Evolutionary conservation across 1,139 yeast genomes (phyloP).

Genomic region (Protomyces inundatus): DNA sequence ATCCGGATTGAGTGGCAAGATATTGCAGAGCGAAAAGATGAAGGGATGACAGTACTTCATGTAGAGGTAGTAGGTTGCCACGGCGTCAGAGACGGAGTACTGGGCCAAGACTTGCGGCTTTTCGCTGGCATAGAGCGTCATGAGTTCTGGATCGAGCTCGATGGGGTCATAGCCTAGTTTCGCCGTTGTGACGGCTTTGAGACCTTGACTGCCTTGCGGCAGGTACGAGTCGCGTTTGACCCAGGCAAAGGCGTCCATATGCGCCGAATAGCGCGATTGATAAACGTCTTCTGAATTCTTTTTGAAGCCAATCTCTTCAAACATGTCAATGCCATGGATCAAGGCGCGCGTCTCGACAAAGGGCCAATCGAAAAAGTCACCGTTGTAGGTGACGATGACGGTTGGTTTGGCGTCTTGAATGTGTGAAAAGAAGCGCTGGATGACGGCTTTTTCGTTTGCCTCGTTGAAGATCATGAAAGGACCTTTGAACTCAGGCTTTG

Average conservation of each 20-base stretch:
- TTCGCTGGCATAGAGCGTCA: constrained; percentile 93
- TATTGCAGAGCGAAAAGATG: constrained; percentile 89
- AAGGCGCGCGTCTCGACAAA: constrained; percentile 85
- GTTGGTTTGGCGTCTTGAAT: constrained; percentile 84
- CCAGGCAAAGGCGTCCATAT: constrained; percentile 98
- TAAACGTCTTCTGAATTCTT: constrained; percentile 87
- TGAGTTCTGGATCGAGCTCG: constrained; percentile 92
- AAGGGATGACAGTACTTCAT: constrained; percentile 97
- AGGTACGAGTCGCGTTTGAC: constrained; percentile 96
- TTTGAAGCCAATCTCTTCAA: constrained; percentile 89
- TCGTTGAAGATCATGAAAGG: constrained; percentile 85
- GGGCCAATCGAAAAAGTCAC: constrained; percentile 99
- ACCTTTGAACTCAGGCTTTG: constrained; percentile 94
- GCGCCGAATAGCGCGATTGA: constrained; percentile 86
- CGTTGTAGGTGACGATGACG: constrained; percentile 93
- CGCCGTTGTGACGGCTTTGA: constrained; percentile 94
- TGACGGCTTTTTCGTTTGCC: constrained; percentile 67
- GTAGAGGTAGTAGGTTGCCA: constrained; percentile 92
- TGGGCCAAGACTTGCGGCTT: constrained; percentile 89
- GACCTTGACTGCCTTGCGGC: constrained; percentile 98
- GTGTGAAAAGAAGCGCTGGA: constrained; percentile 80
- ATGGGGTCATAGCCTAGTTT: constrained; percentile 95
- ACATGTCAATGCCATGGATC: constrained; percentile 81
- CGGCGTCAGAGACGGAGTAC: constrained; percentile 98
- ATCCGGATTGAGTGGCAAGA: constrained; percentile 93